Evolutionary conservation across 169 alveolate species (phyloP).

Genomic region (Plasmodium reichenowi): DNA sequence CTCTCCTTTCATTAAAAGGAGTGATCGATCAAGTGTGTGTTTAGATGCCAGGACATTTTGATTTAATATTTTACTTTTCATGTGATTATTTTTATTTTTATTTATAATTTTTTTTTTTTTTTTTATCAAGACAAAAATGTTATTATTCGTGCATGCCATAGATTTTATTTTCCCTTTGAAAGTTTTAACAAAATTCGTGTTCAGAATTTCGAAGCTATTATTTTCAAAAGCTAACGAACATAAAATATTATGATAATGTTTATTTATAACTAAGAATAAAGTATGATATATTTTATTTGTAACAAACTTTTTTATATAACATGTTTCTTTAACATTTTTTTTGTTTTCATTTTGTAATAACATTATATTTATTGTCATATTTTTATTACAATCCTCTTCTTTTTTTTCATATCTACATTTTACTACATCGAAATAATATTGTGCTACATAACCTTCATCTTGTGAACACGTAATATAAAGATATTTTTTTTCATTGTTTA

Average conservation of each 20-base stretch:
- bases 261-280: slow-evolving; percentile 27
- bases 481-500: slow-evolving; percentile 37
- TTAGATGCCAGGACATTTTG: too few species aligned
- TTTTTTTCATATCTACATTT: not conserved
- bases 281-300: slow-evolving; percentile 18
- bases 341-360: not conserved
- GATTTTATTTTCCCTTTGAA: slow-evolving; percentile 16
- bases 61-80: too few species aligned
- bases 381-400: not conserved
- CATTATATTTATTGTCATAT: not conserved
- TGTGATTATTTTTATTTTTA: slow-evolving; percentile 1
- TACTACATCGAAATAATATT: not conserved
- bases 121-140: slow-evolving; percentile 27
- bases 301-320: slow-evolving; percentile 21
- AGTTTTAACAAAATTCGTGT: slow-evolving; percentile 6
- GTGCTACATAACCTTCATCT: slow-evolving; percentile 6
- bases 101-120: not conserved
- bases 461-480: slow-evolving; percentile 10
- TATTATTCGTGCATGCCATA: slow-evolving; percentile 3
- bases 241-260: not conserved
- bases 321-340: slow-evolving; percentile 3
- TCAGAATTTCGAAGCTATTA: slow-evolving; percentile 15
- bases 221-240: slow-evolving; percentile 21
- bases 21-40: too few species aligned
- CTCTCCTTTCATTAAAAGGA: too few species aligned